Evolutionary conservation across 2,329 filamentous ascomycete genomes (phyloP), one percentile per base, ranked within the genome.

Genomic region (Fusarium sacchari): DNA sequence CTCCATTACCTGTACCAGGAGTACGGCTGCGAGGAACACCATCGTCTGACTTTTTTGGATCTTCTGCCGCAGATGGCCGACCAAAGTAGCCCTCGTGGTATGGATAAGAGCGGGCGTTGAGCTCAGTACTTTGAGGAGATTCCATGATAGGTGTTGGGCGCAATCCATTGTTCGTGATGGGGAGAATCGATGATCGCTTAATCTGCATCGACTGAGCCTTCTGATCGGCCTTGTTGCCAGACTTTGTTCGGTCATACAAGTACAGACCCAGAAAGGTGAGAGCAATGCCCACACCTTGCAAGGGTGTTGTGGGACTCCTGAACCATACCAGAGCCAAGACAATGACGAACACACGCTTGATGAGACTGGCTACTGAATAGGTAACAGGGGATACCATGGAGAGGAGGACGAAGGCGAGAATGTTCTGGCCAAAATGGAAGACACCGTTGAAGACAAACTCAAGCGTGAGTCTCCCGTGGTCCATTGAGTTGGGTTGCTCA

Each of bases 271-370:
- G 78, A 80, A 98, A 97, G 0, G 96, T 99, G 50, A 99, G 89
- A 8, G 84, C 89, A 78, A 99, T 98, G 22, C 96, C 96, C 46
- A 93, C 86, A 2, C 90, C 94, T 82, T 99, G 96, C 22, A 97
- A 82, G 22, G 87, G 88, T 10, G 94, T 98, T 37, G 96, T 97
- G 4, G 93, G 90, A 81, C 92, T 98, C 73, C 94, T 93, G 83
- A 98, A 99, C 96, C 96, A 99, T 75, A 98, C 85, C 71, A 99
- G 96, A 12, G 96, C 95, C 76, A 97, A 93, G 67, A 96, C 90
- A 77, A 99, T 97, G 79, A 99, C 96, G 79, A 97, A 98, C 18
- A 99, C 96, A 55, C 96, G 93, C 85, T 99, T 99, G 83, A 99
- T 96, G 70, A 99, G 86, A 64, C 93, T 97, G 40, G 96, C 96